Evolutionary conservation across 139 green algal species (phyloP).

Genomic region (Volvox reticuliferus): DNA sequence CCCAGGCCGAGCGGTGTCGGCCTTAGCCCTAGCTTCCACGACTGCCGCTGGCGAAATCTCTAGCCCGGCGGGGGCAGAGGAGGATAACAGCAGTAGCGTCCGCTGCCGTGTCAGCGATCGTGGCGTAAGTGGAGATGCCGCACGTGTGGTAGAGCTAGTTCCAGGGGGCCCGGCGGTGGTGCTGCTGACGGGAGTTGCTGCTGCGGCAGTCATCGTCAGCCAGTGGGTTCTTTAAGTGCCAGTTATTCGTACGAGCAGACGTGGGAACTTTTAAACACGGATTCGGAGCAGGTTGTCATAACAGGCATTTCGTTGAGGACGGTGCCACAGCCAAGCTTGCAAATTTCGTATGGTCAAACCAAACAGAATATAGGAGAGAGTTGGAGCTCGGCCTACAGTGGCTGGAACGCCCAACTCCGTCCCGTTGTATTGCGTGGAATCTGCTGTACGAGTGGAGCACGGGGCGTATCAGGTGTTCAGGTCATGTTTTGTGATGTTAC

Average conservation of each 20-base stretch:
- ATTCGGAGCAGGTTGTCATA: too few relatives aligned
- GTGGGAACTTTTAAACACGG: background rate
- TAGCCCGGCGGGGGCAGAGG: background rate
- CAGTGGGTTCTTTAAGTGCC: slow-evolving; percentile 21
- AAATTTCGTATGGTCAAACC: too few relatives aligned
- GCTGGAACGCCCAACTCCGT: too few relatives aligned
- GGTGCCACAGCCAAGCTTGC: too few relatives aligned
- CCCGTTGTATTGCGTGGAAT: too few relatives aligned
- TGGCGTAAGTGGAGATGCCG: background rate
- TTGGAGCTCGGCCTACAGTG: too few relatives aligned
- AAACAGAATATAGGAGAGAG: too few relatives aligned
- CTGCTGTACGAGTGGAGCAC: too few relatives aligned
- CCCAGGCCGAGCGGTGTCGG: background rate
- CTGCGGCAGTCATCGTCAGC: slow-evolving; percentile 23
- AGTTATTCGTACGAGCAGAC: background rate
- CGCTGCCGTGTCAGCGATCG: background rate
- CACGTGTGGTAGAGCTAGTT: slow-evolving; percentile 28
- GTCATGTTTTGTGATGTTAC: too few relatives aligned
- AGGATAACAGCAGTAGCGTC: background rate
- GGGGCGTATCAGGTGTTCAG: too few relatives aligned
- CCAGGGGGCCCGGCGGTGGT: slow-evolving; percentile 30
- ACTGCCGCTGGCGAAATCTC: background rate
- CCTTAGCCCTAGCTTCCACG: too few relatives aligned
- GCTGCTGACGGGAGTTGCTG: slow-evolving; percentile 29
- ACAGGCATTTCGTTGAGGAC: too few relatives aligned